phyloP scores from a whole-genome alignment of 2,329 filamentous ascomycete species.

The Claviceps sp. region DNA sequence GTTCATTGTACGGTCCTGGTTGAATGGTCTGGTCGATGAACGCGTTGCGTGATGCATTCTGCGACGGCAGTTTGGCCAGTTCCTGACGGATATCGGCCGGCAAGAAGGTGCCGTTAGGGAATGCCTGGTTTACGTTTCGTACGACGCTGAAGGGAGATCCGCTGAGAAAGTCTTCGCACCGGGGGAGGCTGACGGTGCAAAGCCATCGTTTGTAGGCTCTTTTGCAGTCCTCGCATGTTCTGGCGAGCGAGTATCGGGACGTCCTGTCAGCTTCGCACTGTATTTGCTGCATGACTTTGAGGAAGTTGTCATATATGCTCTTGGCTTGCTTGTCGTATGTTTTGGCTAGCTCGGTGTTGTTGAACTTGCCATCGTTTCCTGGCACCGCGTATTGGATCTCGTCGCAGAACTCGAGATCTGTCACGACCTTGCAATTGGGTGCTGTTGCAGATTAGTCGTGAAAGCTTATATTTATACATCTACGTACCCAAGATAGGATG shows the following conservation, averaged over 20 bases:
- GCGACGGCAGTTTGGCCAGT: constrained; percentile 12
- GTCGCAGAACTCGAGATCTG: constrained; percentile 77
- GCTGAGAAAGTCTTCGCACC: constrained; percentile 71
- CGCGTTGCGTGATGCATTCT: constrained; percentile 48
- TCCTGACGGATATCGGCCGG: constrained; percentile 20
- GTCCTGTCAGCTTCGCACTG: constrained; percentile 66
- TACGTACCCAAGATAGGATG: too few species aligned
- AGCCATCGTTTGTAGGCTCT: constrained; percentile 86
- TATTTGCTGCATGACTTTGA: constrained; percentile 68
- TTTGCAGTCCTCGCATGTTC: constrained; percentile 62
- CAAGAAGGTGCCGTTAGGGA: constrained; percentile 53
- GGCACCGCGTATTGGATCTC: constrained; percentile 87
- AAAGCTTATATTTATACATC: too few species aligned
- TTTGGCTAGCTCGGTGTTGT: constrained; percentile 47
- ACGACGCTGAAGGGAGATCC: constrained; percentile 27
- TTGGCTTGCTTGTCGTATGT: constrained; percentile 70
- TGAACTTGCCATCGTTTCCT: constrained; percentile 52
- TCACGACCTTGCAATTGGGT: constrained; percentile 74
- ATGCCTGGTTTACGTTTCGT: constrained; percentile 59
- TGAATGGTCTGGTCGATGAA: constrained; percentile 57
- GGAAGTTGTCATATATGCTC: constrained; percentile 61
- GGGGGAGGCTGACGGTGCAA: constrained; percentile 82
- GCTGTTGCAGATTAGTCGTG: constrained; percentile 27
- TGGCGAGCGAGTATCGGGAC: constrained; percentile 69
- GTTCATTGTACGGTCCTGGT: constrained; percentile 87